Percentiles rank a stretch among this genome's conserved stretches.
phyloP scores from a whole-genome alignment of 148 eudicot species.

The Fagopyrum homotropicum region DNA sequence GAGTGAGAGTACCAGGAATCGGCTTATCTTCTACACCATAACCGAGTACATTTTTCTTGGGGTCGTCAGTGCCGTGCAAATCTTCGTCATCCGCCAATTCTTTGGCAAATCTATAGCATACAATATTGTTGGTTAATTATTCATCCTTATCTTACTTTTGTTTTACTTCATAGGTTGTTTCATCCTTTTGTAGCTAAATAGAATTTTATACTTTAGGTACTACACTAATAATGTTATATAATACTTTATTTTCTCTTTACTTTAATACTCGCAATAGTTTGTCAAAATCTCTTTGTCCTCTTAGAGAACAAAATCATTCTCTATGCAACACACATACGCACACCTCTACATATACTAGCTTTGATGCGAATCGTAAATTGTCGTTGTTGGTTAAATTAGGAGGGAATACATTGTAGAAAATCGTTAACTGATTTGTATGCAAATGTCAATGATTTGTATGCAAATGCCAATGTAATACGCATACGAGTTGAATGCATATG shows the following conservation, averaged over 20 bases:
- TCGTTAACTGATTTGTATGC: too few species aligned
- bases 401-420: too few species aligned
- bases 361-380: too few species aligned
- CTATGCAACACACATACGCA: too few species aligned
- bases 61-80: constrained; percentile 8
- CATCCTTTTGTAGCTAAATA: too few species aligned
- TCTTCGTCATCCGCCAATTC: constrained; percentile 1
- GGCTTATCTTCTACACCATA: constrained; percentile 8
- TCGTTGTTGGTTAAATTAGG: too few species aligned
- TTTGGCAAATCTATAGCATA: constrained; percentile 14
- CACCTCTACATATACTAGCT: too few species aligned
- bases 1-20: constrained; percentile 14
- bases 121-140: constrained; percentile 7
- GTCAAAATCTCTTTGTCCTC: not conserved
- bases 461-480: too few species aligned
- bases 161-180: not conserved
- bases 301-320: not conserved
- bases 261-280: not conserved
- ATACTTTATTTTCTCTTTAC: not conserved
- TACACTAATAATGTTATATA: not conserved
- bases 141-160: not conserved
- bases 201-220: not conserved
- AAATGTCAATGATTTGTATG: too few species aligned
- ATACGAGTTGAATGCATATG: too few species aligned
- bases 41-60: constrained; percentile 11